These are phyloP conservation scores for Xylariaceae sp. DNA, from an alignment of 2,329 filamentous ascomycete species.

Conservation along the genomic window DNA sequence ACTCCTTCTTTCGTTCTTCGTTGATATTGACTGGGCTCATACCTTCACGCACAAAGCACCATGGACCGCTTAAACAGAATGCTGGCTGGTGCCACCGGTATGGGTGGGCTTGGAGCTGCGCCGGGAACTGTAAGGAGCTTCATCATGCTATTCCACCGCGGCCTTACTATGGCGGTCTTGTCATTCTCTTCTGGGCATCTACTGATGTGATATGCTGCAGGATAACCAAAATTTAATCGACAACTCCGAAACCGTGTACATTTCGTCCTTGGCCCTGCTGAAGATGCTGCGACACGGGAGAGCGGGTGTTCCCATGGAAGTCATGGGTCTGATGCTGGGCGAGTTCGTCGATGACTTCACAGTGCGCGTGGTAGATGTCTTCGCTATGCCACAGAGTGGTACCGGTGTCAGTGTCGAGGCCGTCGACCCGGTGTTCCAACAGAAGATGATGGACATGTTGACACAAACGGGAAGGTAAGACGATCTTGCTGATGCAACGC, in stretches of 20 bases:
- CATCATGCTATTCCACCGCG: background rate
- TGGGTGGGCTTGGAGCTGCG: slow-evolving; percentile 57
- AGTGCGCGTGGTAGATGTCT: slow-evolving; percentile 95
- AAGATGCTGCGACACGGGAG: slow-evolving; percentile 99
- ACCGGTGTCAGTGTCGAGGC: slow-evolving; percentile 98
- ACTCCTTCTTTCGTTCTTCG: background rate
- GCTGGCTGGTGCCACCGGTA: slow-evolving; percentile 68
- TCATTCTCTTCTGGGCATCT: background rate
- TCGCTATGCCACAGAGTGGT: slow-evolving; percentile 98
- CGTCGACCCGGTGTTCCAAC: slow-evolving; percentile 97
- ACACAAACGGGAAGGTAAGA: slow-evolving; percentile 88
- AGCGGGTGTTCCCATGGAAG: slow-evolving; percentile 98
- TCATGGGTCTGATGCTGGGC: slow-evolving; percentile 98
- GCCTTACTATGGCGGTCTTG: background rate
- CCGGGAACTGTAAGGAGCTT: slow-evolving; percentile 54
- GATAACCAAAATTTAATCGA: slow-evolving; percentile 91
- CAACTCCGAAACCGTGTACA: slow-evolving; percentile 99
- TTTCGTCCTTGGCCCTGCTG: slow-evolving; percentile 90
- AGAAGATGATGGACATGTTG: slow-evolving; percentile 99
- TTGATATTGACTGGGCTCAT: background rate
- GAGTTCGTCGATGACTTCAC: slow-evolving; percentile 99
- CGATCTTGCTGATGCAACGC: slow-evolving; percentile 1
- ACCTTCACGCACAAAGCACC: slow-evolving; percentile 20
- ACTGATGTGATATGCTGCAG: slow-evolving; percentile 40
- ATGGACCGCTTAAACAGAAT: slow-evolving; percentile 95